These are phyloP conservation scores for Azolla pinnata DNA, from an alignment of 75 land plant genomes.

Conservation along the genomic window DNA sequence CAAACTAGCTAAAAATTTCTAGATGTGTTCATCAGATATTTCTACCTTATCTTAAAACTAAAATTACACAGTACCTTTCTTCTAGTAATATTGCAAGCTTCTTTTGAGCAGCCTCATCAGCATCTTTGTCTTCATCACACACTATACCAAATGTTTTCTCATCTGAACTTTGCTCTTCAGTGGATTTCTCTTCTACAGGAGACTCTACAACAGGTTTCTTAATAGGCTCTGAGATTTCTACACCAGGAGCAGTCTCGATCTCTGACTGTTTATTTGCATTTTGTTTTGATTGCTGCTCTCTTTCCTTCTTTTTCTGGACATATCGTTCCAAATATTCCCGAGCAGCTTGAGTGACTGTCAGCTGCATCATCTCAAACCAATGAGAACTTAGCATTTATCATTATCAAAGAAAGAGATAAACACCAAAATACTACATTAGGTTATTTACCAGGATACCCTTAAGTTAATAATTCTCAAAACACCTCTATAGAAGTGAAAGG, in stretches of 20 bases:
- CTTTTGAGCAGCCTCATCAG: slow-evolving; percentile 54
- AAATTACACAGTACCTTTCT: slow-evolving; percentile 41
- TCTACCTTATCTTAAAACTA: background rate
- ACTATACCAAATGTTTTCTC: slow-evolving; percentile 68
- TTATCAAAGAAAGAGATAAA: no score
- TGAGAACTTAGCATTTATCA: background rate
- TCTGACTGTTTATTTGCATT: slow-evolving; percentile 33
- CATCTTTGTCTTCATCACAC: slow-evolving; percentile 69
- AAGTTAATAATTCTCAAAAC: no score
- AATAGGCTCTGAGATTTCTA: slow-evolving; percentile 32
- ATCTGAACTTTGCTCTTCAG: slow-evolving; percentile 29
- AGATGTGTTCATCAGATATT: no score
- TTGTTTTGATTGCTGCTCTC: slow-evolving; percentile 42
- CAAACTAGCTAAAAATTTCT: no score
- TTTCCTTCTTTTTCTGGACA: slow-evolving; percentile 78
- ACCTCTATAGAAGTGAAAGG: no score
- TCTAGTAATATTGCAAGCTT: slow-evolving; percentile 67
- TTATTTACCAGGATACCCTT: no score
- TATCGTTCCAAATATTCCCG: slow-evolving; percentile 73
- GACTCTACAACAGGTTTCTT: slow-evolving; percentile 20
- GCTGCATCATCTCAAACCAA: slow-evolving; percentile 31
- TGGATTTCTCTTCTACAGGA: slow-evolving; percentile 19
- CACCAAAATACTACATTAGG: no score
- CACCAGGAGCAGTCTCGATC: slow-evolving; percentile 41
- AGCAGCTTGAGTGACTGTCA: slow-evolving; percentile 85